phyloP scores from a whole-genome alignment of 2,329 filamentous ascomycete genomes.

The Aspergillus jensenii region DNA sequence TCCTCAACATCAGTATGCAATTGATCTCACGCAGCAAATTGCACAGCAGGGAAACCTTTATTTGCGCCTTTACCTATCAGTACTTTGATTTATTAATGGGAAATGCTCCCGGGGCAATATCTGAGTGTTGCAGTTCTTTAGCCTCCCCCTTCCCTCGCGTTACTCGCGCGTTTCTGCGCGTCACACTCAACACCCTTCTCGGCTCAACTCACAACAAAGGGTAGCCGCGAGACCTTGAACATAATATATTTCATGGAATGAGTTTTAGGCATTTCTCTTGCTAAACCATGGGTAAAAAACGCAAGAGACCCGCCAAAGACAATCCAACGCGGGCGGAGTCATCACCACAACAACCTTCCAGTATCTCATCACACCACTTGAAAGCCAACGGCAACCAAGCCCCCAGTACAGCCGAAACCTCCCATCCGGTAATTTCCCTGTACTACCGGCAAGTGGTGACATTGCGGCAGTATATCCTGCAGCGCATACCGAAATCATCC shows the following conservation, averaged over 20 bases:
- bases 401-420: conserved; percentile 15
- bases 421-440: conserved; percentile 64
- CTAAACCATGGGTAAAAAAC: conserved; percentile 29
- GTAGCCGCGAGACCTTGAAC: too few species aligned
- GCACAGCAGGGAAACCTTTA: background rate
- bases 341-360: conserved; percentile 29
- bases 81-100: background rate
- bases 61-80: background rate
- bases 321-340: conserved; percentile 10
- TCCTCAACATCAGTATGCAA: background rate
- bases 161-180: background rate
- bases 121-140: background rate
- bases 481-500: conserved; percentile 65
- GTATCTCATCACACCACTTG: conserved; percentile 19
- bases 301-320: conserved; percentile 41
- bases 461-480: conserved; percentile 69
- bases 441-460: conserved; percentile 68
- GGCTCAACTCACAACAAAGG: background rate
- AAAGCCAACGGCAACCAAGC: conserved; percentile 13
- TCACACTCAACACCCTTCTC: background rate
- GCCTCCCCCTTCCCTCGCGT: background rate
- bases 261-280: background rate
- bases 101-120: background rate
- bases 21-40: background rate
- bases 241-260: background rate